Evolutionary conservation across 106 monocot species (phyloP).

Genomic region (Iris macrosiphon): DNA sequence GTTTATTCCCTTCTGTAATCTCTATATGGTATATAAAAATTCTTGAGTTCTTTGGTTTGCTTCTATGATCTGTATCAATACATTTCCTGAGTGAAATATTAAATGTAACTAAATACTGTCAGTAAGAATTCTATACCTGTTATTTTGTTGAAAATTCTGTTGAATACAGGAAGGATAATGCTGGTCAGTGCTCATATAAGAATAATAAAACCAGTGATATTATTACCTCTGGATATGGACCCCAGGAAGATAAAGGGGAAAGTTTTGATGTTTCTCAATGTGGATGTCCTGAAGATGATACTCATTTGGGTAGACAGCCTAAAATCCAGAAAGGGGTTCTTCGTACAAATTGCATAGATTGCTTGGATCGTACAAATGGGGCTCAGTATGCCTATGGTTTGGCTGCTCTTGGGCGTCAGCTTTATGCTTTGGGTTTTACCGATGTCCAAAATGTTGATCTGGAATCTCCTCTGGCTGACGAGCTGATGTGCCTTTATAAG

Average conservation of each 20-base stretch:
- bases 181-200: not conserved
- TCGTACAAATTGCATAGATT: constrained; percentile 97
- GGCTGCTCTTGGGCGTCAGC: constrained; percentile 75
- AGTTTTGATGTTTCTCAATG: constrained; percentile 6
- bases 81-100: too few species aligned
- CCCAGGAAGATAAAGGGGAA: constrained; percentile 3
- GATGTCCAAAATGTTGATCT: constrained; percentile 56
- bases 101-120: too few species aligned
- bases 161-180: constrained; percentile 21
- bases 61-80: too few species aligned
- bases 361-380: constrained; percentile 96
- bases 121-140: too few species aligned
- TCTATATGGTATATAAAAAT: too few species aligned
- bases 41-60: too few species aligned
- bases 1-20: too few species aligned
- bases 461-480: constrained; percentile 63
- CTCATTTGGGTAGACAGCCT: constrained; percentile 15
- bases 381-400: constrained; percentile 95
- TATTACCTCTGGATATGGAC: too few species aligned
- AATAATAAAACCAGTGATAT: constrained; percentile 1
- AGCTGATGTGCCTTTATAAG: constrained; percentile 81
- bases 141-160: not conserved
- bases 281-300: constrained; percentile 5
- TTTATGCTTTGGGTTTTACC: constrained; percentile 54
- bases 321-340: constrained; percentile 73